These are phyloP conservation scores for Flaveria trinervia DNA, from an alignment of 129 eudicot species.

Conservation along the genomic window DNA sequence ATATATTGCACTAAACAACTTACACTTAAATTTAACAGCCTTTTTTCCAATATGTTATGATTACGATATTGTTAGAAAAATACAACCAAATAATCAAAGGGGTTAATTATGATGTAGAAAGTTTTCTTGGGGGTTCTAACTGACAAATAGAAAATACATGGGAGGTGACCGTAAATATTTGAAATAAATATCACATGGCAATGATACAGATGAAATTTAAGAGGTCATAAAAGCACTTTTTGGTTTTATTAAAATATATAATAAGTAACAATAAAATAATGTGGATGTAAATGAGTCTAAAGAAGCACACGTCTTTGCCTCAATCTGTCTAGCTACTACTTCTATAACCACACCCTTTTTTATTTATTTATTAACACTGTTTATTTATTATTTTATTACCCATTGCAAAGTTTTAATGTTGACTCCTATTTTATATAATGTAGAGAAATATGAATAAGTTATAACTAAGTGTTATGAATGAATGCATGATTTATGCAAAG, in stretches of 20 bases:
- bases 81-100: neutral
- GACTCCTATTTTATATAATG: neutral
- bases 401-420: slow-evolving; percentile 4
- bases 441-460: no score
- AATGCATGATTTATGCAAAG: neutral
- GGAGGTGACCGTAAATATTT: slow-evolving; percentile 6
- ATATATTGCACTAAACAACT: neutral
- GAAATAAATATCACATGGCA: slow-evolving; percentile 33
- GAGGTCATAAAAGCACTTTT: slow-evolving; percentile 39
- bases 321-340: slow-evolving; percentile 34
- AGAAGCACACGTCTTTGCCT: slow-evolving; percentile 39
- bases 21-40: neutral
- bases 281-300: slow-evolving; percentile 28
- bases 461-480: no score
- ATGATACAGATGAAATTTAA: slow-evolving; percentile 32
- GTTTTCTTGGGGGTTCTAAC: neutral
- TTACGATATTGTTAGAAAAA: neutral
- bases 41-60: neutral
- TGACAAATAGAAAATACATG: neutral
- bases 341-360: slow-evolving; percentile 14
- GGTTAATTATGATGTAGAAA: neutral
- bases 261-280: slow-evolving; percentile 18
- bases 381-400: neutral
- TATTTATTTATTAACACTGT: neutral
- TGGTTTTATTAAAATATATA: slow-evolving; percentile 30